Evolutionary conservation across 352 stramenopile species (phyloP).

Genomic region (Globisporangium megalacanthum): DNA sequence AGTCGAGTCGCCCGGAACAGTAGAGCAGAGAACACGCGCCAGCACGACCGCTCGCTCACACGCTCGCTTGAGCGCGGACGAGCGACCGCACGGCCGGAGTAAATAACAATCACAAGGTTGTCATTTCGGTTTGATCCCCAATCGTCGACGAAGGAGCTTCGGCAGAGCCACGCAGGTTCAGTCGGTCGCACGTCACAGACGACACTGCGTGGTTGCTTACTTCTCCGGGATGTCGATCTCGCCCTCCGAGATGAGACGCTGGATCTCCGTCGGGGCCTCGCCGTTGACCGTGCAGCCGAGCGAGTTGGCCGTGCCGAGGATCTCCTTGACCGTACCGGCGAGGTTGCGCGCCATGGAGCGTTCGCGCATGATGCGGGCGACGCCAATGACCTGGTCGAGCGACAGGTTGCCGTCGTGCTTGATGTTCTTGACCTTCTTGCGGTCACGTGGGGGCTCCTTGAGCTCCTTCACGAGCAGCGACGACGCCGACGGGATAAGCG

Average conservation of each 20-base stretch:
- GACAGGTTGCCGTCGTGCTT: conserved; percentile 99
- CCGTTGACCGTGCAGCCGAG: conserved; percentile 99
- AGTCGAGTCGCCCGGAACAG: no score
- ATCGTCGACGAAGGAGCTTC: conserved; percentile 10
- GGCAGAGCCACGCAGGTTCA: conserved; percentile 1
- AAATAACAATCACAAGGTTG: conserved; percentile 14
- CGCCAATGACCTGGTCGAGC: conserved; percentile 98
- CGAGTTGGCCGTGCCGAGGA: conserved; percentile 97
- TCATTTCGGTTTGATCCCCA: conserved; percentile 12
- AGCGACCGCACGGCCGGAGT: neutral
- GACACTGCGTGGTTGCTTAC: conserved; percentile 45
- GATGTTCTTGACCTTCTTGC: conserved; percentile 99
- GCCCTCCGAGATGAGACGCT: conserved; percentile 94
- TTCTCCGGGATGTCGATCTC: conserved; percentile 97
- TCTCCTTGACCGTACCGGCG: conserved; percentile 98
- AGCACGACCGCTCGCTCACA: neutral
- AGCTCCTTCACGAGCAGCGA: conserved; percentile 99
- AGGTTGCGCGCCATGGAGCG: conserved; percentile 97
- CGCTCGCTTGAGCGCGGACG: neutral
- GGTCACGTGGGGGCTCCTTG: conserved; percentile 98
- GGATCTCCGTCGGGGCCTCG: conserved; percentile 95
- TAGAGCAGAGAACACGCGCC: neutral
- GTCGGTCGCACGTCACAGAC: neutral
- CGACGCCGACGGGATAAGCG: conserved; percentile 96
- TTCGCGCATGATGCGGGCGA: conserved; percentile 97